phyloP scores from a whole-genome alignment of 352 stramenopile species.

The Globisporangium alternatum region DNA sequence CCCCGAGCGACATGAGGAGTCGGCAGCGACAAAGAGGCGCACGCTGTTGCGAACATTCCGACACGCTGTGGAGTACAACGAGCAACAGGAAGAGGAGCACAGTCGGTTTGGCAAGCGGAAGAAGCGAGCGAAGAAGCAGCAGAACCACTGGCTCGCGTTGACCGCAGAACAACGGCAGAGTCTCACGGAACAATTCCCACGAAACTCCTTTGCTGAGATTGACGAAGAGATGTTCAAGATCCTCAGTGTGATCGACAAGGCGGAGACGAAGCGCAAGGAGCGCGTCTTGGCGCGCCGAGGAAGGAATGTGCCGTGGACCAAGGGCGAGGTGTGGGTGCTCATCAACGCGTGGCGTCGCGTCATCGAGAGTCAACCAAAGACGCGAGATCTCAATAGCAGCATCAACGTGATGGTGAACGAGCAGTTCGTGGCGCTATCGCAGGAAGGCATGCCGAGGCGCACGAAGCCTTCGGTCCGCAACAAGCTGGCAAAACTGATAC shows the following conservation, averaged over 20 bases:
- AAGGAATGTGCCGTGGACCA: neutral
- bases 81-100: neutral
- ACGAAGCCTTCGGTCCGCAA: neutral
- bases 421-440: neutral
- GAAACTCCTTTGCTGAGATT: neutral
- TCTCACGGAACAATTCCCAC: neutral
- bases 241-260: neutral
- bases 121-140: neutral
- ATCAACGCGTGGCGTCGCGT: slow-evolving; percentile 7
- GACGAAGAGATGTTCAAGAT: slow-evolving; percentile 1
- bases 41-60: neutral
- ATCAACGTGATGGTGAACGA: neutral
- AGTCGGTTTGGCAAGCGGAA: neutral
- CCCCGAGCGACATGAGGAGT: neutral
- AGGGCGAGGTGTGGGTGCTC: slow-evolving; percentile 6
- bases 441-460: neutral
- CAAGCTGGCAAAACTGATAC: neutral
- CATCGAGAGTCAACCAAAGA: neutral
- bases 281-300: neutral
- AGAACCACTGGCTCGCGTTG: neutral
- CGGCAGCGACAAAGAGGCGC: neutral
- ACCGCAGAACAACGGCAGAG: neutral
- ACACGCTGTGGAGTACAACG: neutral
- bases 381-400: neutral
- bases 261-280: neutral